phyloP scores from a whole-genome alignment of 129 eudicot species.

The Deinandra increscens region DNA sequence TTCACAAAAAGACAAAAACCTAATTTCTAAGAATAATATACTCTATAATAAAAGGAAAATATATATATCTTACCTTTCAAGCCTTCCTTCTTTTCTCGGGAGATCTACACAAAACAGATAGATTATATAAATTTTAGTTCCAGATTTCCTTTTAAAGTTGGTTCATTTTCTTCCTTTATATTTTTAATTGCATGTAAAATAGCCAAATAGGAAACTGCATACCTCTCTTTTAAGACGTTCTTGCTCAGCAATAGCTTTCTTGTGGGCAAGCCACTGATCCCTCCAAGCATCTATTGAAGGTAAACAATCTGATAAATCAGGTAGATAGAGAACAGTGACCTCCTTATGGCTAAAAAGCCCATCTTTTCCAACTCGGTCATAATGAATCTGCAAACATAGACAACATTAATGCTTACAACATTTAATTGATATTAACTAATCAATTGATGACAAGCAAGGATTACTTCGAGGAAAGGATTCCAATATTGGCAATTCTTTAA shows the following conservation, averaged over 20 bases:
- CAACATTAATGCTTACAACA: conserved; percentile 3
- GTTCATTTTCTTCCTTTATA: background rate
- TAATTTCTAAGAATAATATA: too few relatives aligned
- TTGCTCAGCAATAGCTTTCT: conserved; percentile 72
- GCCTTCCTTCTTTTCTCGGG: conserved; percentile 52
- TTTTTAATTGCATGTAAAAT: background rate
- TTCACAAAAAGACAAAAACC: too few relatives aligned
- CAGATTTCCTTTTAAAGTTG: conserved; percentile 6
- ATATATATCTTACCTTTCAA: conserved; percentile 65
- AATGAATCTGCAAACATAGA: conserved; percentile 65
- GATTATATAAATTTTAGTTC: conserved; percentile 12
- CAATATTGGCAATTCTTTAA: conserved; percentile 69
- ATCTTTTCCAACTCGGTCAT: conserved; percentile 80
- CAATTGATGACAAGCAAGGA: background rate
- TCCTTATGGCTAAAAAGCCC: conserved; percentile 94
- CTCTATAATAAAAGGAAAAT: too few relatives aligned
- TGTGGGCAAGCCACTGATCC: conserved; percentile 91
- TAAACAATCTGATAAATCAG: conserved; percentile 84
- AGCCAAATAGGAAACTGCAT: background rate
- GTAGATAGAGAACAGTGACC: conserved; percentile 82
- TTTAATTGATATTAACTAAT: background rate
- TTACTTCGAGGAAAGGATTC: conserved; percentile 96
- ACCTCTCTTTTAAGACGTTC: conserved; percentile 70
- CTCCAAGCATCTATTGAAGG: conserved; percentile 84
- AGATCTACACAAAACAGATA: conserved; percentile 38